These are phyloP conservation scores for Telopea speciosissima DNA, from an alignment of 177 flowering plant genomes.

Conservation along the genomic window DNA sequence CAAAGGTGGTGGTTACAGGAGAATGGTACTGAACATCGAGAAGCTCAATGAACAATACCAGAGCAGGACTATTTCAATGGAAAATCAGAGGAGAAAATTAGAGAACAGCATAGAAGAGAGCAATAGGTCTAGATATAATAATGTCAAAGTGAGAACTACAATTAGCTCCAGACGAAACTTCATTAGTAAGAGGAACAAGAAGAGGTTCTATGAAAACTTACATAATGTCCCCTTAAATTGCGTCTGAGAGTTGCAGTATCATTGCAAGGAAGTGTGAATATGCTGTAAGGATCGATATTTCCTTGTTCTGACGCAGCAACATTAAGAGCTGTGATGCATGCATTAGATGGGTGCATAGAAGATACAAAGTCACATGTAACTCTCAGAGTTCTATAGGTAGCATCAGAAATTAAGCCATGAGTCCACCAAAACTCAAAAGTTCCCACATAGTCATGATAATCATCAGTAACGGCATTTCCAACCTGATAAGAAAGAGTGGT, in stretches of 20 bases:
- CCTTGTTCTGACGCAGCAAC: conserved; percentile 63
- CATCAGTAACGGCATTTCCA: conserved; percentile 96
- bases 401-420: conserved; percentile 88
- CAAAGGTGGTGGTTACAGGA: background rate
- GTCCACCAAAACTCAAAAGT: conserved; percentile 99
- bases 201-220: conserved; percentile 31
- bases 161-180: background rate
- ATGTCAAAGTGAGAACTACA: background rate
- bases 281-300: conserved; percentile 88
- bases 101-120: background rate
- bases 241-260: conserved; percentile 40
- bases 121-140: background rate
- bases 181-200: background rate
- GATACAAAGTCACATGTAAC: conserved; percentile 48
- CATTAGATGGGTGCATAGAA: conserved; percentile 64
- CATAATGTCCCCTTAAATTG: conserved; percentile 70
- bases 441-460: conserved; percentile 79
- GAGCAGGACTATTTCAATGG: background rate
- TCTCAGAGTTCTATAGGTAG: conserved; percentile 56
- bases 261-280: conserved; percentile 74
- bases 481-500: conserved; percentile 40
- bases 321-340: conserved; percentile 51
- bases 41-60: background rate
- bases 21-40: background rate
- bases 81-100: no score